phyloP scores from a whole-genome alignment of 2,329 filamentous ascomycete species.

The Aspergillus sp. region DNA sequence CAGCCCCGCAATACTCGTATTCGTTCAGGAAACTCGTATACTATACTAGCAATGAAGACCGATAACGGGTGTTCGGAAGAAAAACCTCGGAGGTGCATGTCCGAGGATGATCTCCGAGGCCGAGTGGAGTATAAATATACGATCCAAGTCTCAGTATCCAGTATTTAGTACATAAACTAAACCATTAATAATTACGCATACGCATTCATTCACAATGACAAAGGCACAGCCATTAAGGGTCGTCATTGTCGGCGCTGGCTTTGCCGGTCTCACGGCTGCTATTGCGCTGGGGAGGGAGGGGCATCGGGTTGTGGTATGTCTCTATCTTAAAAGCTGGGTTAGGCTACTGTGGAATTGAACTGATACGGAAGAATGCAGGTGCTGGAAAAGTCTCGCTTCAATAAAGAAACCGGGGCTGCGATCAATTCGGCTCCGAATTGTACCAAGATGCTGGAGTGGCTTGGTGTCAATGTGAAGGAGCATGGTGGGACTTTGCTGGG shows the following conservation, averaged over 20 bases:
- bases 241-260: slow-evolving; percentile 33
- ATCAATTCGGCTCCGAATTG: slow-evolving; percentile 31
- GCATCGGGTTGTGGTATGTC: slow-evolving; percentile 32
- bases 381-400: slow-evolving; percentile 27
- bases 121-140: too few relatives aligned
- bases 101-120: too few relatives aligned
- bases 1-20: too few relatives aligned
- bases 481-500: slow-evolving; percentile 26
- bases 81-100: too few relatives aligned
- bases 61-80: too few relatives aligned
- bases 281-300: slow-evolving; percentile 34
- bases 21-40: too few relatives aligned
- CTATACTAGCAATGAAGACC: too few relatives aligned
- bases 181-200: too few relatives aligned
- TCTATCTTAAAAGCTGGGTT: too few relatives aligned
- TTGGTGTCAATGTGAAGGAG: slow-evolving; percentile 20
- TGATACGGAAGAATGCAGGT: slow-evolving; percentile 19
- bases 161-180: too few relatives aligned
- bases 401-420: slow-evolving; percentile 27
- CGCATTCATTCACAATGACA: background rate
- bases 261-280: slow-evolving; percentile 33
- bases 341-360: too few relatives aligned
- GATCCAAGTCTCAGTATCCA: too few relatives aligned
- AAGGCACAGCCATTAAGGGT: slow-evolving; percentile 14
- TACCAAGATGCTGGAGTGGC: slow-evolving; percentile 25